Evolutionary conservation across 2,329 filamentous ascomycete genomes (phyloP).

Genomic region (Alternaria conjuncta): DNA sequence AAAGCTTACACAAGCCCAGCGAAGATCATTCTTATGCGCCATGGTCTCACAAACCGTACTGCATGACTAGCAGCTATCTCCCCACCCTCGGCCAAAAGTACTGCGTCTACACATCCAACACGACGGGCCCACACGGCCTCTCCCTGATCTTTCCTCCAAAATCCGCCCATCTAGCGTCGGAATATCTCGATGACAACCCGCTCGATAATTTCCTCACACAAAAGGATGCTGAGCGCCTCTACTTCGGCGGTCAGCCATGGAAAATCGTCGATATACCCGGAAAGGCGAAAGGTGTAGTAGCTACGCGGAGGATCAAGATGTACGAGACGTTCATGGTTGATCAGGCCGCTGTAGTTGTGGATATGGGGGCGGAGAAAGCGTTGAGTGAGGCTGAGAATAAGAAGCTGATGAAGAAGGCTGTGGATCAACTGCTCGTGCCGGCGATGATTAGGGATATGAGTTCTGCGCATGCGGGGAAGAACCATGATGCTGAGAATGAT

Average conservation of each 20-base stretch:
- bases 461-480: conserved; percentile 6
- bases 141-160: conserved; percentile 19
- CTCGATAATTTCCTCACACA: conserved; percentile 15
- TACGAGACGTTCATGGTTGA: conserved; percentile 37
- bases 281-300: conserved; percentile 30
- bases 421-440: conserved; percentile 16
- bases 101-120: conserved; percentile 30
- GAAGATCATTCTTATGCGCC: not conserved
- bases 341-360: conserved; percentile 25
- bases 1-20: too few species aligned
- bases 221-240: conserved; percentile 8
- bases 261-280: conserved; percentile 20
- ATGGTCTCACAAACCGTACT: conserved; percentile 27
- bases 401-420: conserved; percentile 16
- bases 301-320: conserved; percentile 22
- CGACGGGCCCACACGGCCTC: conserved; percentile 19
- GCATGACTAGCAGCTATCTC: conserved; percentile 14
- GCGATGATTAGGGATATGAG: conserved; percentile 23
- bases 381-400: not conserved
- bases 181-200: conserved; percentile 23
- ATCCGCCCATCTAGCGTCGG: conserved; percentile 4
- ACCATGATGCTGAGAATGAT: not conserved
- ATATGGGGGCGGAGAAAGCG: conserved; percentile 11
- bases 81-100: conserved; percentile 18
- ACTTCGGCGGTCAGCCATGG: conserved; percentile 14